These are phyloP conservation scores for Trichoderma sp. DNA, from an alignment of 2,329 filamentous ascomycete species.

Conservation along the genomic window DNA sequence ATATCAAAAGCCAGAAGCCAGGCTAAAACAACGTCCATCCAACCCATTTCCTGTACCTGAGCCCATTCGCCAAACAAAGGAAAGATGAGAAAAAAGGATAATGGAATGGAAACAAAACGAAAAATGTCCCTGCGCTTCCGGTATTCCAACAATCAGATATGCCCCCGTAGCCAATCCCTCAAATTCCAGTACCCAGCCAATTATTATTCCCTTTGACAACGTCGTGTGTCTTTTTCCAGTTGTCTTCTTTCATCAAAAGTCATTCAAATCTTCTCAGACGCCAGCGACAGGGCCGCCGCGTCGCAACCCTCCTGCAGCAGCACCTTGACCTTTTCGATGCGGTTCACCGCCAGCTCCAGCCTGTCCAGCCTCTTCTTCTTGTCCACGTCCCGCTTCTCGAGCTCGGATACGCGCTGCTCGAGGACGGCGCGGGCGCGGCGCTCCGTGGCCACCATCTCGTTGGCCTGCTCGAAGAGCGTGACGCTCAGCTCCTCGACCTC, in stretches of 20 bases:
- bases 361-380: slow-evolving; percentile 69
- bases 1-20: background rate
- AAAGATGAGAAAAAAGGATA: background rate
- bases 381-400: slow-evolving; percentile 71
- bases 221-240: background rate
- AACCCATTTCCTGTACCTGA: background rate
- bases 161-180: background rate
- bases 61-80: slow-evolving; percentile 1
- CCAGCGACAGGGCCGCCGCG: slow-evolving; percentile 5
- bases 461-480: slow-evolving; percentile 77
- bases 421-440: slow-evolving; percentile 69
- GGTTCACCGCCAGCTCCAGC: slow-evolving; percentile 68
- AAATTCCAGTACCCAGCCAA: background rate
- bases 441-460: slow-evolving; percentile 83
- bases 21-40: background rate
- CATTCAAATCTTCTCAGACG: slow-evolving; percentile 14
- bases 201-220: background rate
- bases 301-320: slow-evolving; percentile 51
- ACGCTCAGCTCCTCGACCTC: slow-evolving; percentile 81
- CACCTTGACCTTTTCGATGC: slow-evolving; percentile 70
- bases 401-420: slow-evolving; percentile 67
- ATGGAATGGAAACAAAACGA: background rate
- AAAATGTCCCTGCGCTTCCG: background rate
- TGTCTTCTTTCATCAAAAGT: background rate
- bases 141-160: background rate